phyloP scores from a whole-genome alignment of 495 filamentous ascomycete species.

The Extremus antarcticus region DNA sequence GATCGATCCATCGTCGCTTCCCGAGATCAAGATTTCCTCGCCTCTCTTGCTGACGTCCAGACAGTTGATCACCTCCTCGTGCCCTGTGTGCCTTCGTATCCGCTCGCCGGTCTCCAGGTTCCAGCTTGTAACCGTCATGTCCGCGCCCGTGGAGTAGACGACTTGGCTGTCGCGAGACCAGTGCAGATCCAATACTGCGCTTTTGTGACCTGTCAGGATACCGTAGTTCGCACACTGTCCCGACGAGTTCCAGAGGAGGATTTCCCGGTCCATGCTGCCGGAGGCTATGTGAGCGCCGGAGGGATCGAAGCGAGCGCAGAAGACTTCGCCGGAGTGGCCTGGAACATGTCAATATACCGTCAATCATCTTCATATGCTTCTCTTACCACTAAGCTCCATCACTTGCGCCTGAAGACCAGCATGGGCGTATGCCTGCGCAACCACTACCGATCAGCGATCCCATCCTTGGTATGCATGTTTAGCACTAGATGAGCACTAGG shows the following conservation, averaged over 20 bases:
- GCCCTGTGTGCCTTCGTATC: conserved; percentile 83
- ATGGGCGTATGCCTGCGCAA: conserved; percentile 46
- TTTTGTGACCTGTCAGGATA: conserved; percentile 73
- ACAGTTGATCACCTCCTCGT: conserved; percentile 88
- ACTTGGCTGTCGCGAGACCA: conserved; percentile 92
- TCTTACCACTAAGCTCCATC: conserved; percentile 80
- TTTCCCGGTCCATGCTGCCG: conserved; percentile 87
- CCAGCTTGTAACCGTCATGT: conserved; percentile 88
- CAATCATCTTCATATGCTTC: not conserved
- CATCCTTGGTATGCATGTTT: conserved; percentile 13
- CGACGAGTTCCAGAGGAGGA: conserved; percentile 84
- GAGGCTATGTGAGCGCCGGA: conserved; percentile 82
- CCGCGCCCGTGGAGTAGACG: conserved; percentile 87
- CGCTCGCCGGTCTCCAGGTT: conserved; percentile 77
- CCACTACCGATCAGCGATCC: conserved; percentile 23
- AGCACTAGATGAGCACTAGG: conserved; percentile 11
- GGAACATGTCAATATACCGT: not conserved
- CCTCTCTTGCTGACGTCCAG: conserved; percentile 79
- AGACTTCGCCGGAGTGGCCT: conserved; percentile 73
- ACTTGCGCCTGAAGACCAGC: conserved; percentile 82
- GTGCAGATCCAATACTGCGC: conserved; percentile 80
- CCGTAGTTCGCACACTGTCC: conserved; percentile 92
- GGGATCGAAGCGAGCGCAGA: conserved; percentile 81
- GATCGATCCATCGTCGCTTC: conserved; percentile 84
- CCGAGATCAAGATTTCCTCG: conserved; percentile 78